Evolutionary conservation across 129 eudicot species (phyloP).

Genomic region (Apium graveolens): DNA sequence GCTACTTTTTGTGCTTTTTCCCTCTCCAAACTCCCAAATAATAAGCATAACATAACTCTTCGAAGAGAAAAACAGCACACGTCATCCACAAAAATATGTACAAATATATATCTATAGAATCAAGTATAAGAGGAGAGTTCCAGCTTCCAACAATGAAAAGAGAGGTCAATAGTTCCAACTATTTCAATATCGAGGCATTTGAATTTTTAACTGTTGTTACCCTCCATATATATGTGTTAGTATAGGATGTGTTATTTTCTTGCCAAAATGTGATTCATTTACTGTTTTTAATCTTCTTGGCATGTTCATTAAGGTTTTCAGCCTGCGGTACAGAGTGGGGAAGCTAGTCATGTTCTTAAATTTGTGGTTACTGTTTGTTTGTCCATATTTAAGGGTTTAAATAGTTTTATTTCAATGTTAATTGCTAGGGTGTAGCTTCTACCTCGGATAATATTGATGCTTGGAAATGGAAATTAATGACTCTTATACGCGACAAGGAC

Average conservation of each 20-base stretch:
- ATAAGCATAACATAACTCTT: not conserved
- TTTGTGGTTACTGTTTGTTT: not conserved
- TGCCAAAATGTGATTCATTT: not conserved
- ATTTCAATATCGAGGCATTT: not conserved
- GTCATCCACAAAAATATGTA: not conserved
- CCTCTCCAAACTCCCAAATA: not conserved
- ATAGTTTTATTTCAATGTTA: not conserved
- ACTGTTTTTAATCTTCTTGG: not conserved
- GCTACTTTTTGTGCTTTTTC: not conserved
- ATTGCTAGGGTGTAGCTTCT: constrained; percentile 35
- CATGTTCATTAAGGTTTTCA: not conserved
- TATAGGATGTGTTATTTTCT: not conserved
- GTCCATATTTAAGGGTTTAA: not conserved
- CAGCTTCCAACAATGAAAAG: not conserved
- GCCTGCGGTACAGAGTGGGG: not conserved
- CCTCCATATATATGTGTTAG: not conserved
- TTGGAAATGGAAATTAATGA: constrained; percentile 43
- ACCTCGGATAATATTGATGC: constrained; percentile 28
- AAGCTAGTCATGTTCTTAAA: not conserved
- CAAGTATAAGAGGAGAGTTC: not conserved
- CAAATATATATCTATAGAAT: not conserved
- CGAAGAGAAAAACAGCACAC: not conserved
- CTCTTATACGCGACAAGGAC: constrained; percentile 26
- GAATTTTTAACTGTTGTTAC: not conserved
- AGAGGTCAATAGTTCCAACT: not conserved